Evolutionary conservation across 2,329 filamentous ascomycete species (phyloP), one percentile per base, ranked within the genome.

Genomic region (Exserohilum turcica): DNA sequence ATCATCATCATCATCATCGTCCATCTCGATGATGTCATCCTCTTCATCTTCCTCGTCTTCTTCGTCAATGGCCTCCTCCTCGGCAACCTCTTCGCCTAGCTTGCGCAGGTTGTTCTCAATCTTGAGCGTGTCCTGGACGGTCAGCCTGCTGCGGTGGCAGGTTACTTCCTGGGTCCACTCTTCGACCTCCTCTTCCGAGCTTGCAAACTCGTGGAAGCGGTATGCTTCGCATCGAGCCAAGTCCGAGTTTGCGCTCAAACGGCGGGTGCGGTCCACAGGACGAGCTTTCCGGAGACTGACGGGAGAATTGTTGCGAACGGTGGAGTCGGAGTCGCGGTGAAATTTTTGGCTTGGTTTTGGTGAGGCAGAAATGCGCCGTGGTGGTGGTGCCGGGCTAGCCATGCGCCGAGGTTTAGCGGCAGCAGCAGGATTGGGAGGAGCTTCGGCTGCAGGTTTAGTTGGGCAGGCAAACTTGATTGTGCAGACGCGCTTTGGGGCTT

Each of bases 41-140:
- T 54, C 51, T 1, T 79, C 78, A 7, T 78, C 77, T 6, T 80
- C 82, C 4, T 69, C 72, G 1, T 66, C 70, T 6, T 72, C 71
- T 4, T 81, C 86, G 49, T 89, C 81, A 8, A 88, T 78, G 3
- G 87, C 92, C 75, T 97, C 94, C 66, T 95, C 91, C 70, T 97
- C 94, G 10, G 54, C 54, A 1, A 87, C 94, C 75, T 99, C 93
- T 70, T 91, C 88, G 42, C 87, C 93, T 21, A 97, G 78, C 57
- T 89, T 87, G 43, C 93, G 88, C 58, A 99, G 94, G 27, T 86
- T 86, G 57, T 91, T 92, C 76, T 99, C 94, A 75, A 96, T 95
- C 72, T 86, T 83, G 61, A 99, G 81, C 4, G 92, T 96, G 71
- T 97, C 94, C 62, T 88, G 86, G 60, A 99, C 87, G 3, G 92